Conservation (phyloP, 306 rosid genomes). For the Lathyrus aphaca region DNA sequence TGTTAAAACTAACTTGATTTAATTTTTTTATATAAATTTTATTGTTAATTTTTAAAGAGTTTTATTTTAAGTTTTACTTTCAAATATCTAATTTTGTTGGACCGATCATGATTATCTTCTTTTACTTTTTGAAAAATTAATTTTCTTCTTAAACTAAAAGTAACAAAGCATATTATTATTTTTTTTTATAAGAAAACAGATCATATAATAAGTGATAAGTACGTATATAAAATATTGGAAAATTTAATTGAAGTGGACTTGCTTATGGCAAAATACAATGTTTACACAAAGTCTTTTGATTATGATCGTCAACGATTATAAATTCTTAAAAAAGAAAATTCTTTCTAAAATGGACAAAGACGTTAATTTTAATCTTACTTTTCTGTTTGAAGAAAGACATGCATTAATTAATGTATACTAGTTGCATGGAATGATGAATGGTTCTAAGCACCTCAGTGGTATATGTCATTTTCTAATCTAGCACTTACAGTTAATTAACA, state of each 20-base stretch:
- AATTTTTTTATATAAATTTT: no score
- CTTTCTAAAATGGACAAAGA: not conserved
- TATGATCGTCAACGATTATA: not conserved
- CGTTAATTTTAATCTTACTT: not conserved
- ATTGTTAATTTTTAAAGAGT: no score
- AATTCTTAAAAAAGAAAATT: not conserved
- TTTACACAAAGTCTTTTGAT: not conserved
- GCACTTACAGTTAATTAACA: conserved; percentile 15
- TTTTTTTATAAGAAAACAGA: not conserved
- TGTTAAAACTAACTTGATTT: no score
- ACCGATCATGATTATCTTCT: no score
- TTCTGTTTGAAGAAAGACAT: not conserved
- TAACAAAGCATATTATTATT: no score
- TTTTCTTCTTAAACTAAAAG: no score
- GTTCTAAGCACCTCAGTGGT: not conserved
- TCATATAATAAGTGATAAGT: not conserved
- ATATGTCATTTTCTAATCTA: conserved; percentile 34
- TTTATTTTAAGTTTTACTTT: no score
- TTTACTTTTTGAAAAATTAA: no score
- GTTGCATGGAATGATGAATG: conserved; percentile 10
- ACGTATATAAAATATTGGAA: not conserved
- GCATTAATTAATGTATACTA: not conserved
- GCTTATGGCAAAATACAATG: not conserved
- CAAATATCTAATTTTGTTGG: no score
- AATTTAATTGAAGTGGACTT: not conserved